Evolutionary conservation across 805 yeast species (phyloP).

Genomic region (Yarrowia deformans): DNA sequence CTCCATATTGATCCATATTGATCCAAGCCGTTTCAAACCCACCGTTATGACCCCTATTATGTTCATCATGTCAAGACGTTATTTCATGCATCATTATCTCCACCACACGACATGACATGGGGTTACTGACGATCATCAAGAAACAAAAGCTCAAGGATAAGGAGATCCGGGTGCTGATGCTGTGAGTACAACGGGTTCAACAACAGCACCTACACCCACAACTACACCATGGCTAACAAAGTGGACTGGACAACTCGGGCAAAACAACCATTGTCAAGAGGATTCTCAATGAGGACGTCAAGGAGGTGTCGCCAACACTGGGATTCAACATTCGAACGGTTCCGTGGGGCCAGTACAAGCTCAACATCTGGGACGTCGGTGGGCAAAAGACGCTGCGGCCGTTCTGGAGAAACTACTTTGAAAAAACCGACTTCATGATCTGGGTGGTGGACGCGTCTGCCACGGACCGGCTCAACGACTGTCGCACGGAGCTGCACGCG

Average conservation of each 20-base stretch:
- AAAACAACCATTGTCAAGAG: conserved; percentile 81
- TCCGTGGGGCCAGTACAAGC: conserved; percentile 47
- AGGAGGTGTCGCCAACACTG: conserved; percentile 80
- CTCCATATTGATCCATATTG: too few relatives aligned
- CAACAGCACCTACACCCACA: neutral
- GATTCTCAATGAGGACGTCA: conserved; percentile 59
- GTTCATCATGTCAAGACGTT: too few relatives aligned
- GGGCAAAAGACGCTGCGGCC: conserved; percentile 85
- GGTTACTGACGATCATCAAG: conserved; percentile 75
- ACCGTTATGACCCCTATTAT: too few relatives aligned
- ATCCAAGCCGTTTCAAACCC: too few relatives aligned
- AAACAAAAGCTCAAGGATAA: conserved; percentile 83
- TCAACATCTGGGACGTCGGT: conserved; percentile 77
- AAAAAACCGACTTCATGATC: conserved; percentile 73
- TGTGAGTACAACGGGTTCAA: conserved; percentile 49
- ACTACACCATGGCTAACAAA: conserved; percentile 15
- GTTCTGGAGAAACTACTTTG: conserved; percentile 94
- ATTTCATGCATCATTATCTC: too few relatives aligned
- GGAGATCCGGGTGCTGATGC: conserved; percentile 74
- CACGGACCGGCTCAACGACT: conserved; percentile 68
- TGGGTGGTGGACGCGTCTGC: conserved; percentile 85
- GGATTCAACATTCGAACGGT: conserved; percentile 84
- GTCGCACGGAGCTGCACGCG: conserved; percentile 66
- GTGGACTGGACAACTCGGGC: conserved; percentile 90
- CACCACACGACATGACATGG: conserved; percentile 61